Conservation (phyloP, 164 flowering plant species). For the grape (Vitis vinifera) region ASM3070453v1 NC_081816.1:5415501-5416000, state of each 20-base stretch:
- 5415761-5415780: too few relatives aligned
- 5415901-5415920: constrained; percentile 95
- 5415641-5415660: too few relatives aligned
- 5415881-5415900: constrained; percentile 95
- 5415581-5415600: not conserved
- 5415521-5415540: constrained; percentile 63
- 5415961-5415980: constrained; percentile 21
- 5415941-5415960: constrained; percentile 48
- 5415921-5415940: constrained; percentile 78
- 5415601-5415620: too few relatives aligned
- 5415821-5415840: constrained; percentile 72
- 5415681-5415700: too few relatives aligned
- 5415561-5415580: not conserved
- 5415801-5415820: not conserved
- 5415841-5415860: constrained; percentile 86
- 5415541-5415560: not conserved
- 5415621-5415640: too few relatives aligned
- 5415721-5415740: too few relatives aligned
- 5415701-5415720: too few relatives aligned
- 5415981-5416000: not conserved
- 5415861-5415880: constrained; percentile 83
- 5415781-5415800: too few relatives aligned
- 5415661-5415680: too few relatives aligned
- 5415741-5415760: too few relatives aligned
- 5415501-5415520: constrained; percentile 95